Base-by-base conservation (phyloP, 2,329 filamentous ascomycete species). In the Nemania sp. region DNA sequence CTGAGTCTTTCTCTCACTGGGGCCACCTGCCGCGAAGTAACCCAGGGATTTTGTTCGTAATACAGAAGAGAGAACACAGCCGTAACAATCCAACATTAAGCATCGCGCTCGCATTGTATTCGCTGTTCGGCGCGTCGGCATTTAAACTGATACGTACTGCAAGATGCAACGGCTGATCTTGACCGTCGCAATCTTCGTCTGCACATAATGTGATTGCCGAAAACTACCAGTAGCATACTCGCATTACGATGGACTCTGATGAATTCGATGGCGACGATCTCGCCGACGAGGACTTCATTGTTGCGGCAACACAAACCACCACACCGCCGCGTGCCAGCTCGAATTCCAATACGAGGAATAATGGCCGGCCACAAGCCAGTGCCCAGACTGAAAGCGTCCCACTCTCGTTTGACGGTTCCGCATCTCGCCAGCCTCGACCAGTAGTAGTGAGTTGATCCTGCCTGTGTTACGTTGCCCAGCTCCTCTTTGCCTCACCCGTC, bases 201-300 rank as follows among this genome's bases (percentile, higher is more conserved):
- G 26, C 39, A 9, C 42, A 49, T 48, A 11, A 59, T 54, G 53
- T 59, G 26, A 57, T 30, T 22, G 15, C 26, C n/a, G n/a, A n/a
- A n/a, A n/a, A n/a, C n/a, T n/a, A n/a, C n/a, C 40, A 30, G 30
- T 34, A 37, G 45, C 12, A 24, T 1, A 24, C 1, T 14, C 14
- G 28, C 20, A 26, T 12, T 7, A n/a, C 8, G 28, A 81, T 82
- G 80, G 77, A 82, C 55, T 77, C 73, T 55, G 82, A 88, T 60
- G 83, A 86, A 40, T 88, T 83, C 64, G 83, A 83, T 54, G 83
- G 84, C 56, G 80, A 84, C 53, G 80, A 81, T 58, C 78, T 88
- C 47, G 79, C 81, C 47, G 86, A 89, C 56, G 86, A 86, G 63
- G 86, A 87, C 60, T 73, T 89, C 54, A 75, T 88, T 39, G 73